These are phyloP conservation scores for Pleurotus tuoliensis DNA, from an alignment of 768 basidiomycete species.

Conservation along the genomic window DNA sequence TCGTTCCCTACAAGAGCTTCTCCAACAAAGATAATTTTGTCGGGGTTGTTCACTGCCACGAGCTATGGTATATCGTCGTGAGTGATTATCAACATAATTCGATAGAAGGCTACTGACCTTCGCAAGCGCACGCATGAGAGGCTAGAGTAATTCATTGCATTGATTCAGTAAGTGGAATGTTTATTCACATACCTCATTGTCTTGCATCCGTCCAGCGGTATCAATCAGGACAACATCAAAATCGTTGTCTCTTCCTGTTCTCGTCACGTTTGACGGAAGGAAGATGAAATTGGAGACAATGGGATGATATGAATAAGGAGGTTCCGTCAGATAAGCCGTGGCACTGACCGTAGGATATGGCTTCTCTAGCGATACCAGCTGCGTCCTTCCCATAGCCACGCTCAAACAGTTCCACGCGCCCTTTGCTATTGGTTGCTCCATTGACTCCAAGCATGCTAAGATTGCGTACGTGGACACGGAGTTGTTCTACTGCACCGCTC, in stretches of 20 bases:
- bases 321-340: too few species aligned
- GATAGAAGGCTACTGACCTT: constrained; percentile 49
- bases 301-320: not conserved
- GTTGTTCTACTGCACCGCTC: constrained; percentile 96
- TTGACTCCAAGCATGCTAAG: constrained; percentile 77
- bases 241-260: constrained; percentile 76
- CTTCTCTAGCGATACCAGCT: constrained; percentile 96
- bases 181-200: constrained; percentile 74
- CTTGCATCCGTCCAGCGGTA: constrained; percentile 98
- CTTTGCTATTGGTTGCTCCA: constrained; percentile 64
- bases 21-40: constrained; percentile 97
- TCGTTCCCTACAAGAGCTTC: constrained; percentile 98
- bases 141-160: constrained; percentile 37
- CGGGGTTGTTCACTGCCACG: constrained; percentile 89
- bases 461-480: constrained; percentile 95
- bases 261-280: constrained; percentile 1
- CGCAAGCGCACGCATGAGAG: constrained; percentile 96
- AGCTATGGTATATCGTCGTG: constrained; percentile 42
- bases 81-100: not conserved
- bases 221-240: constrained; percentile 98
- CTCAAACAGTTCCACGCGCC: constrained; percentile 90
- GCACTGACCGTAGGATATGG: constrained; percentile 77
- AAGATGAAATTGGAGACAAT: constrained; percentile 5
- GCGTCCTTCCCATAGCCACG: constrained; percentile 98
- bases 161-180: not conserved